Percentiles rank a stretch among this genome's conserved stretches.
Conservation (phyloP, 805 yeast species). For the Pichia cephalocereana region DNA sequence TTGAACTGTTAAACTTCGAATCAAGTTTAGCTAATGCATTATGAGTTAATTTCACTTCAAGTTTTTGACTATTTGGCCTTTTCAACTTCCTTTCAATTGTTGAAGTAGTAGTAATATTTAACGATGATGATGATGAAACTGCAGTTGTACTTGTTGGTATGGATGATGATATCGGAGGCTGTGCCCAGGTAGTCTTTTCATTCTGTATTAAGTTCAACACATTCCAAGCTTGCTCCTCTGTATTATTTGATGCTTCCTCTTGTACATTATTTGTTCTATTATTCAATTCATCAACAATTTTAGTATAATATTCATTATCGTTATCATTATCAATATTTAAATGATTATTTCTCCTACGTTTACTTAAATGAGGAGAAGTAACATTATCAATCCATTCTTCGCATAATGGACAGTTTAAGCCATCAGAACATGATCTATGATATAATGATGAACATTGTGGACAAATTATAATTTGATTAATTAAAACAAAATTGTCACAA, state of each 20-base stretch:
- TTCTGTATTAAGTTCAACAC: slow-evolving; percentile 5
- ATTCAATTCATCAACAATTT: not conserved
- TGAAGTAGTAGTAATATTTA: not conserved
- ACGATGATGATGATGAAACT: not conserved
- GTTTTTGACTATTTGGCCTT: not conserved
- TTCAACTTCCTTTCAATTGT: not conserved
- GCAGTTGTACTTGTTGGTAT: too few relatives aligned
- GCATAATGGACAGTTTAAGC: slow-evolving; percentile 29
- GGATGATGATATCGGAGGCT: not conserved
- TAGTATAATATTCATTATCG: not conserved
- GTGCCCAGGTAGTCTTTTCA: not conserved
- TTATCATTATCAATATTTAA: not conserved
- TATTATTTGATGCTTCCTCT: not conserved
- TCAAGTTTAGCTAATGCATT: not conserved
- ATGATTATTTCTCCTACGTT: not conserved
- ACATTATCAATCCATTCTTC: slow-evolving; percentile 22
- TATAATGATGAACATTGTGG: slow-evolving; percentile 25
- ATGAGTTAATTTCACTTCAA: not conserved
- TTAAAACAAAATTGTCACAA: slow-evolving; percentile 20
- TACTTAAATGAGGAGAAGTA: not conserved
- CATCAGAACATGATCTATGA: slow-evolving; percentile 23
- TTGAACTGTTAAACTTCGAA: not conserved
- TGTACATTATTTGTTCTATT: not conserved
- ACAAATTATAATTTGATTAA: slow-evolving; percentile 22
- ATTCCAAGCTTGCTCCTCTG: slow-evolving; percentile 9